Percentiles rank a stretch among this genome's conserved stretches.
Conservation (phyloP, 495 filamentous ascomycete species). For the Hypomontagnella monticulosa region DNA sequence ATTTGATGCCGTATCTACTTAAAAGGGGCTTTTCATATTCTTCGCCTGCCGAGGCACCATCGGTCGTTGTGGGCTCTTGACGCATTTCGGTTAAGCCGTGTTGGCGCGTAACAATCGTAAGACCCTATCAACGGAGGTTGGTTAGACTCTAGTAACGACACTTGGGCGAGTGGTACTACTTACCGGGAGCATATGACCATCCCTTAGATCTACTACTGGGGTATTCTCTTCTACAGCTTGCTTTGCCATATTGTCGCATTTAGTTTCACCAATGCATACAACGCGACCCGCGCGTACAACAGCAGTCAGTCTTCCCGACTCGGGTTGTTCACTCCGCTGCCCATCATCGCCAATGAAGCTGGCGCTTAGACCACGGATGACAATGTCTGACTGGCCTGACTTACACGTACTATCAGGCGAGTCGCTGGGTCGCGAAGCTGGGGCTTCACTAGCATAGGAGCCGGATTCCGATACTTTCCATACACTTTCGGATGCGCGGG, state of each 20-base stretch:
- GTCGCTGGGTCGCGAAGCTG: slow-evolving; percentile 41
- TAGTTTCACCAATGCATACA: slow-evolving; percentile 48
- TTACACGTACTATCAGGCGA: slow-evolving; percentile 11
- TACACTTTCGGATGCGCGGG: slow-evolving; percentile 22
- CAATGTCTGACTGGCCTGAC: slow-evolving; percentile 25
- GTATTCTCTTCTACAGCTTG: slow-evolving; percentile 18
- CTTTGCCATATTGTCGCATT: slow-evolving; percentile 17
- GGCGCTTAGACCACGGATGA: slow-evolving; percentile 21
- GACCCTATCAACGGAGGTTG: slow-evolving; percentile 33
- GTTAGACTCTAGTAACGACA: slow-evolving; percentile 6
- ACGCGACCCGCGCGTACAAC: slow-evolving; percentile 52
- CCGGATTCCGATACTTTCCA: slow-evolving; percentile 19
- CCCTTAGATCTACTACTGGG: slow-evolving; percentile 47
- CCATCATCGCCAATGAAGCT: slow-evolving; percentile 25
- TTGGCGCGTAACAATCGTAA: slow-evolving; percentile 55
- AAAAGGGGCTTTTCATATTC: slow-evolving; percentile 46
- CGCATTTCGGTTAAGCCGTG: slow-evolving; percentile 59
- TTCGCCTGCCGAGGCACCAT: slow-evolving; percentile 46
- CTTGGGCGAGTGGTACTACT: neutral
- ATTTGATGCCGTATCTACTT: slow-evolving; percentile 58
- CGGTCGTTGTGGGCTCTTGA: slow-evolving; percentile 51
- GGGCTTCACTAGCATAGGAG: slow-evolving; percentile 21
- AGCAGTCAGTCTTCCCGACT: slow-evolving; percentile 45
- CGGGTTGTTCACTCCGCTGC: slow-evolving; percentile 16
- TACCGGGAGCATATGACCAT: slow-evolving; percentile 57